phyloP scores from a whole-genome alignment of 805 yeast species.

The Torulaspora microellipsoides region DNA sequence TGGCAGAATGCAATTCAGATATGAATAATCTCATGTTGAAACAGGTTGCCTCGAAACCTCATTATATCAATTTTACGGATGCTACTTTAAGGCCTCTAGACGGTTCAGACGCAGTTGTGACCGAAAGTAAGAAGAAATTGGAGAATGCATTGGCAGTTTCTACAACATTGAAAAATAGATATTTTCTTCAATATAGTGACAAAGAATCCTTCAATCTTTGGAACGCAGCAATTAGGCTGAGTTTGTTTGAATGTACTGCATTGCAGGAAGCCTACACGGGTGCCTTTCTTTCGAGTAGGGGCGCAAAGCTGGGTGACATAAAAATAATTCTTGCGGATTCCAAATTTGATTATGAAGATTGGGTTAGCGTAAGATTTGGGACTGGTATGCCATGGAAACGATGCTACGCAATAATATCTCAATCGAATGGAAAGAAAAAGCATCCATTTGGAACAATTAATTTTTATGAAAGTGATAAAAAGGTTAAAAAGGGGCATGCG shows the following conservation, averaged over 20 bases:
- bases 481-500: slow-evolving; percentile 58
- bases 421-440: slow-evolving; percentile 43
- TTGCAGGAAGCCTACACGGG: slow-evolving; percentile 97
- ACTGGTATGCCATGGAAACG: slow-evolving; percentile 98
- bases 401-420: slow-evolving; percentile 85
- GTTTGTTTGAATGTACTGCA: slow-evolving; percentile 74
- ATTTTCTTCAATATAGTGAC: slow-evolving; percentile 70
- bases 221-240: slow-evolving; percentile 77
- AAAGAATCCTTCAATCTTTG: slow-evolving; percentile 62
- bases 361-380: slow-evolving; percentile 94
- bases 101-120: slow-evolving; percentile 58
- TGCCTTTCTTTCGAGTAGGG: slow-evolving; percentile 86
- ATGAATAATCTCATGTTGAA: slow-evolving; percentile 40
- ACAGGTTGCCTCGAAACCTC: slow-evolving; percentile 67
- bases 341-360: slow-evolving; percentile 82
- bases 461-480: slow-evolving; percentile 81
- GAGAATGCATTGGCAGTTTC: slow-evolving; percentile 81
- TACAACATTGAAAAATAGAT: slow-evolving; percentile 88
- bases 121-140: slow-evolving; percentile 43
- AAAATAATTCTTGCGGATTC: slow-evolving; percentile 80
- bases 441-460: slow-evolving; percentile 56
- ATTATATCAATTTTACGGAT: slow-evolving; percentile 86
- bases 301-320: slow-evolving; percentile 81
- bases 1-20: slow-evolving; percentile 46
- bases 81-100: slow-evolving; percentile 74